phyloP scores from a whole-genome alignment of 192 early-diverging fungal species.

The Backusella liffmaniae region DNA sequence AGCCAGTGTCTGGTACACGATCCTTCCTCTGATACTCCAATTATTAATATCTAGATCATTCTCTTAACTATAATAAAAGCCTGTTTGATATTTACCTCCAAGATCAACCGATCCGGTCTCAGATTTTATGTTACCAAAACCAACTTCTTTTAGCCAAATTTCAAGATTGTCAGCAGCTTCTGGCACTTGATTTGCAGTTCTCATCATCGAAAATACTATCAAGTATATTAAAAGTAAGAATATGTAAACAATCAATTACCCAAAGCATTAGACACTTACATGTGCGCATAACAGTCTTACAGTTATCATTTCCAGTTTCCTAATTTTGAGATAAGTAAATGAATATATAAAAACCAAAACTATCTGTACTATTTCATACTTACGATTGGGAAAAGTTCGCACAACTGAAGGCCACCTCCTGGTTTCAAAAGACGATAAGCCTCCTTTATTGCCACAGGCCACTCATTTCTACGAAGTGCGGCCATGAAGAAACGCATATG shows the following conservation, averaged over 20 bases:
- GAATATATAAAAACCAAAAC: not conserved
- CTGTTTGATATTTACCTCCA: not conserved
- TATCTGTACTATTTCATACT: not conserved
- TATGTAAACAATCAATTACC: not conserved
- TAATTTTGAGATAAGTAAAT: not conserved
- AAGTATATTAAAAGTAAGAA: not conserved
- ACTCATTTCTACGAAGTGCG: conserved; percentile 13
- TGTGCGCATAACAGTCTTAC: not conserved
- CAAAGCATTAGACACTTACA: not conserved
- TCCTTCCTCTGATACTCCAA: not conserved
- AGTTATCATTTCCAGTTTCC: conserved; percentile 11
- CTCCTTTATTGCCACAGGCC: conserved; percentile 7
- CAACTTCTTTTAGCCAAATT: not conserved
- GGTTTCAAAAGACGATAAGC: conserved; percentile 24
- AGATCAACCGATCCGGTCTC: not conserved
- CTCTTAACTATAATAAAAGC: not conserved
- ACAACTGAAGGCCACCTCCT: conserved; percentile 21
- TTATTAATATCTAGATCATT: not conserved
- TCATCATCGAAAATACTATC: not conserved
- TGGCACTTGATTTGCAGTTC: not conserved
- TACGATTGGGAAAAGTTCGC: conserved; percentile 15
- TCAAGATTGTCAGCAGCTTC: not conserved
- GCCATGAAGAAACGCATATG: conserved; percentile 19
- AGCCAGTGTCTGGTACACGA: not conserved
- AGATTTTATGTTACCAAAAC: not conserved